These are phyloP conservation scores for Xylariaceae sp. DNA, from an alignment of 2,329 filamentous ascomycete species.

Conservation along the genomic window DNA sequence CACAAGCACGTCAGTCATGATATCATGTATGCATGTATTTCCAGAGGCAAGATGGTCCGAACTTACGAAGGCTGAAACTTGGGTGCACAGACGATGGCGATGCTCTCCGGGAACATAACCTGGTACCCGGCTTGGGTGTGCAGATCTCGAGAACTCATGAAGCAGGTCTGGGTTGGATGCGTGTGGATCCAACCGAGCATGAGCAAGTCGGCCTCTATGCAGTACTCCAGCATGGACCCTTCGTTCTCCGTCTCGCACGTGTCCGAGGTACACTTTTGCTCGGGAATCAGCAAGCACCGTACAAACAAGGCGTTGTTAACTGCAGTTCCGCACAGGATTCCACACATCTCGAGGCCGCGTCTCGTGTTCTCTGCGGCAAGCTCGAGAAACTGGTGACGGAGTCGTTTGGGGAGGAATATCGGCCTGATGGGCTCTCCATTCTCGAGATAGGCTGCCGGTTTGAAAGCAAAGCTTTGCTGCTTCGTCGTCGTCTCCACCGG, in stretches of 20 bases:
- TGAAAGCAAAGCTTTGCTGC: conserved; percentile 67
- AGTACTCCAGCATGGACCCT: conserved; percentile 79
- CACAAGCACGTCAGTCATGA: conserved; percentile 7
- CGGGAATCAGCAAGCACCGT: conserved; percentile 79
- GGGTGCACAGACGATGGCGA: conserved; percentile 94
- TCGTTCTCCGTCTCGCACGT: conserved; percentile 95
- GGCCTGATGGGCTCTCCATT: conserved; percentile 82
- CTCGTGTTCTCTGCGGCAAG: conserved; percentile 72
- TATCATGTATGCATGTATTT: background rate
- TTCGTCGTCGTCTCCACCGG: conserved; percentile 28
- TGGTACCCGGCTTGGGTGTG: conserved; percentile 95
- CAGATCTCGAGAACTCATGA: conserved; percentile 90
- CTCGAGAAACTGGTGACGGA: conserved; percentile 69
- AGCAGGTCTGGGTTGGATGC: conserved; percentile 92
- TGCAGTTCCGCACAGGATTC: conserved; percentile 83
- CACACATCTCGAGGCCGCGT: conserved; percentile 86
- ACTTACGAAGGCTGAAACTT: conserved; percentile 67
- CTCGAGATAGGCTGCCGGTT: conserved; percentile 81
- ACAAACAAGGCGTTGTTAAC: conserved; percentile 94
- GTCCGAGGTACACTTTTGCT: conserved; percentile 83
- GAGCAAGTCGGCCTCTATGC: conserved; percentile 75
- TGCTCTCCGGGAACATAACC: conserved; percentile 91
- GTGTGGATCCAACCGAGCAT: conserved; percentile 97
- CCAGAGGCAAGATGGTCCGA: conserved; percentile 19
- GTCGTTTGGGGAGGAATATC: conserved; percentile 73